Evolutionary conservation across 345 rosid genomes (phyloP), one percentile per base, ranked within the genome.

Genomic region (Clausena lansium): DNA sequence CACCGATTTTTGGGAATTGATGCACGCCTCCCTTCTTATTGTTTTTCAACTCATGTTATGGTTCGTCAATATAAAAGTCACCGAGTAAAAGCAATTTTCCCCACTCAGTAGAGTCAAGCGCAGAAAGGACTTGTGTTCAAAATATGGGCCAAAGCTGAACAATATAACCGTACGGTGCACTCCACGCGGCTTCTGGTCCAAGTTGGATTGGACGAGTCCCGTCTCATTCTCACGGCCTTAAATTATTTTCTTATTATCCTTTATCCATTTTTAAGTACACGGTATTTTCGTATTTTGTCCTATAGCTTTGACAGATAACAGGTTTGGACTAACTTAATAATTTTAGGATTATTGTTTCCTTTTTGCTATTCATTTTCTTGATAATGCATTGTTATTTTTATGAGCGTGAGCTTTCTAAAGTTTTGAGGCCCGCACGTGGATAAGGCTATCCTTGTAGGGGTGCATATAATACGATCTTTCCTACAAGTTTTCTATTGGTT

Each of bases 161-260:
- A 32, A 32, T 17, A 64, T 71, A 27, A 45, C 13, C 28, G 78
- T 27, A 41, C 84, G 83, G 72, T 59, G 81, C 72, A 79, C 80
- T 36, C 74, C 14, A 73, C 77, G 39, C 59, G 73, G 68, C 66
- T 20, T 72, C 59, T 54, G 25, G 61, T 41, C 70, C 73, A 19
- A 63, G 36, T 38, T 54, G 64, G 28, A 50, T 65, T n/a, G 71
- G 71, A 57, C 70, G 72, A 58, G 36, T 32, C 60, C 28, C 35
- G 36, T 36, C 9, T 52, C 47, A 7, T 14, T 32, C 50, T 13
- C 50, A 17, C 17, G 15, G 15, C 50, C 50, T 45, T 45, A 11
- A 45, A 45, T 5, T 15, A 17, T 57, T 27, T 59, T 41, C 59
- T 28, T 60, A 33, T 74, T 58, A 24, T 24, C 27, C 27, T 11